phyloP scores from a whole-genome alignment of 31 red algal genomes.

The Odonthalia washingtoniensis region DNA sequence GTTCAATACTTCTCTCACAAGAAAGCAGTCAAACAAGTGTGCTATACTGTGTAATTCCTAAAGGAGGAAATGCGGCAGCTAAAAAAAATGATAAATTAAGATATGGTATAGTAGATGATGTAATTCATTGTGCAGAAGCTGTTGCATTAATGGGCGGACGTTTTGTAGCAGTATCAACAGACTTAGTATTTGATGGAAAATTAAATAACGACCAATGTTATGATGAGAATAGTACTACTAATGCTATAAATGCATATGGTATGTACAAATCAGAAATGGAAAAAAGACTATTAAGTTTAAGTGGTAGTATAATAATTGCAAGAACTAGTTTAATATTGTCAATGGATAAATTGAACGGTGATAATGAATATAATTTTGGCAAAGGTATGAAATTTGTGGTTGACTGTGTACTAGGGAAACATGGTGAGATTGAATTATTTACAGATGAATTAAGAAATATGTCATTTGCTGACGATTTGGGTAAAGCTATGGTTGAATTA shows the following conservation, averaged over 20 bases:
- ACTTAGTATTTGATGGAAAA: slow-evolving; percentile 87
- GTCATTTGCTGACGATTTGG: slow-evolving; percentile 90
- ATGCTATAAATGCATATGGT: slow-evolving; percentile 78
- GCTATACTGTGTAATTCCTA: slow-evolving; percentile 88
- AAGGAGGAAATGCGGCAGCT: slow-evolving; percentile 78
- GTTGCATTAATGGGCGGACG: slow-evolving; percentile 52
- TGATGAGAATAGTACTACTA: slow-evolving; percentile 43
- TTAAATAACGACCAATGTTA: slow-evolving; percentile 43
- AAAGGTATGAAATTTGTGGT: slow-evolving; percentile 72
- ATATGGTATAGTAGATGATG: slow-evolving; percentile 90
- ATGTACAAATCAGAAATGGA: slow-evolving; percentile 94
- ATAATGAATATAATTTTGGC: slow-evolving; percentile 37
- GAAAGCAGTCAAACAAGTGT: slow-evolving; percentile 38
- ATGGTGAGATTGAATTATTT: slow-evolving; percentile 78
- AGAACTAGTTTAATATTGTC: slow-evolving; percentile 87
- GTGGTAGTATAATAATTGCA: slow-evolving; percentile 69
- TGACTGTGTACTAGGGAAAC: slow-evolving; percentile 59
- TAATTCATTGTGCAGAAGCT: slow-evolving; percentile 78
- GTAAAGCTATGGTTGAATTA: slow-evolving; percentile 76
- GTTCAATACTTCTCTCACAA: slow-evolving; percentile 56
- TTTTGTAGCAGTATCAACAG: slow-evolving; percentile 91
- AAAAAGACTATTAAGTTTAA: slow-evolving; percentile 43
- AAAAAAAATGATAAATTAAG: slow-evolving; percentile 50
- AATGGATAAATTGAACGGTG: too few relatives aligned
- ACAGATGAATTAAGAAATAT: slow-evolving; percentile 93